These are phyloP conservation scores for Juncus inflexus DNA, from an alignment of 176 grass and related monocot species.

Conservation along the genomic window DNA sequence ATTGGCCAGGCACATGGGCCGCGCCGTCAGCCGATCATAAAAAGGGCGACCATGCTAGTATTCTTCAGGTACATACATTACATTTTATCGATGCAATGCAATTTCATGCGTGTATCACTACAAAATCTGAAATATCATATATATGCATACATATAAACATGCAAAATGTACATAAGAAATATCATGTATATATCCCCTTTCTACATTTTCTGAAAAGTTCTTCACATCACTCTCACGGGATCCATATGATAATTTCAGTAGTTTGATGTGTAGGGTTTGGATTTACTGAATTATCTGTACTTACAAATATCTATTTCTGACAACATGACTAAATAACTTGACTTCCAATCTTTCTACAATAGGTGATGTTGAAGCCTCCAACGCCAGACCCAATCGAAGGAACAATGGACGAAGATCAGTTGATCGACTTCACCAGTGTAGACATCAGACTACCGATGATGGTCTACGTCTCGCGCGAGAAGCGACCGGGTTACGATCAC, in stretches of 20 bases:
- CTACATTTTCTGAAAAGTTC: not conserved
- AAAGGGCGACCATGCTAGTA: slow-evolving; percentile 84
- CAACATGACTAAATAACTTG: not conserved
- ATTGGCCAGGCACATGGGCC: slow-evolving; percentile 85
- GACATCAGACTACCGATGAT: slow-evolving; percentile 86
- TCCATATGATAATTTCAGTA: too few species aligned
- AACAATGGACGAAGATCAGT: slow-evolving; percentile 67
- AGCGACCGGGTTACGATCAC: slow-evolving; percentile 83
- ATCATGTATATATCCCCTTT: not conserved
- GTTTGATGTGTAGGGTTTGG: too few species aligned
- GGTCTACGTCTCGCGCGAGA: slow-evolving; percentile 86
- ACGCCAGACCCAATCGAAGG: slow-evolving; percentile 61
- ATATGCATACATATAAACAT: too few species aligned
- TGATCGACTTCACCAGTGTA: slow-evolving; percentile 78
- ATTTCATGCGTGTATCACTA: not conserved
- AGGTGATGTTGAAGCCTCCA: slow-evolving; percentile 90
- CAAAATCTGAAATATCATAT: too few species aligned
- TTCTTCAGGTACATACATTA: slow-evolving; percentile 48
- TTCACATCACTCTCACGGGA: too few species aligned
- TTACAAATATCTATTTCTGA: not conserved
- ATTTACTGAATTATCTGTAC: not conserved
- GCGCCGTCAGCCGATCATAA: slow-evolving; percentile 47
- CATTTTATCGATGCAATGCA: not conserved
- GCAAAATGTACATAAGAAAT: too few species aligned
- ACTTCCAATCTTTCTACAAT: not conserved